These are phyloP conservation scores for Penicillium corylophilum DNA, from an alignment of 2,329 filamentous ascomycete species.

Conservation along the genomic window DNA sequence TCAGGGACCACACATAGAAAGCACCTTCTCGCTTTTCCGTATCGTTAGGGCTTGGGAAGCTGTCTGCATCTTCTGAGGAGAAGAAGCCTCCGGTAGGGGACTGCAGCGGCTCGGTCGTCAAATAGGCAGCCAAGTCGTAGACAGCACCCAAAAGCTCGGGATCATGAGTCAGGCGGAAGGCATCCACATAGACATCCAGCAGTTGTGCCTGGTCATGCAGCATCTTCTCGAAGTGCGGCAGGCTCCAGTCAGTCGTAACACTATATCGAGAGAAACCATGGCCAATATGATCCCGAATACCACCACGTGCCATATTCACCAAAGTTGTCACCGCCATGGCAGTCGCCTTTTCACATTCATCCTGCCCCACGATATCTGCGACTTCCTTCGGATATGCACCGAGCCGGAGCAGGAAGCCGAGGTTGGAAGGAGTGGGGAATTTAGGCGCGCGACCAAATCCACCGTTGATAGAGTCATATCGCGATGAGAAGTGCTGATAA, in stretches of 20 bases:
- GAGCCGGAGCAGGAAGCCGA: slow-evolving; percentile 77
- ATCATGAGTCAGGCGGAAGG: slow-evolving; percentile 68
- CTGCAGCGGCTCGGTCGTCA: slow-evolving; percentile 69
- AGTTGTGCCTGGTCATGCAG: slow-evolving; percentile 89
- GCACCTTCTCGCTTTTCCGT: slow-evolving; percentile 84
- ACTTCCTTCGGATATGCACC: slow-evolving; percentile 70
- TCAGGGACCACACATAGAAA: slow-evolving; percentile 89
- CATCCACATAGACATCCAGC: slow-evolving; percentile 79
- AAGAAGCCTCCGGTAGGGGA: slow-evolving; percentile 72
- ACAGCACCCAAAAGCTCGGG: slow-evolving; percentile 75
- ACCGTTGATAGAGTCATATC: slow-evolving; percentile 75
- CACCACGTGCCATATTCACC: slow-evolving; percentile 70
- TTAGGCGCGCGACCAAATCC: slow-evolving; percentile 83
- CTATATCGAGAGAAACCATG: slow-evolving; percentile 82
- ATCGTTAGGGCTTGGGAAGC: slow-evolving; percentile 70
- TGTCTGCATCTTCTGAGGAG: slow-evolving; percentile 89
- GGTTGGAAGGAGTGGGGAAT: slow-evolving; percentile 83
- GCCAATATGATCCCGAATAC: slow-evolving; percentile 72
- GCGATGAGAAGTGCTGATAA: slow-evolving; percentile 72
- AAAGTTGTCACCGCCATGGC: slow-evolving; percentile 81
- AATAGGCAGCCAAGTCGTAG: slow-evolving; percentile 81
- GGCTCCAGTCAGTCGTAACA: slow-evolving; percentile 85
- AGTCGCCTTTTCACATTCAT: slow-evolving; percentile 70
- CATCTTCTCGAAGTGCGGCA: slow-evolving; percentile 98
- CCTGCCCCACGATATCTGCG: slow-evolving; percentile 79